Evolutionary conservation across 495 filamentous ascomycete genomes (phyloP), one percentile per base, ranked within the genome.

Genomic region (Aspergillus avenaceus): DNA sequence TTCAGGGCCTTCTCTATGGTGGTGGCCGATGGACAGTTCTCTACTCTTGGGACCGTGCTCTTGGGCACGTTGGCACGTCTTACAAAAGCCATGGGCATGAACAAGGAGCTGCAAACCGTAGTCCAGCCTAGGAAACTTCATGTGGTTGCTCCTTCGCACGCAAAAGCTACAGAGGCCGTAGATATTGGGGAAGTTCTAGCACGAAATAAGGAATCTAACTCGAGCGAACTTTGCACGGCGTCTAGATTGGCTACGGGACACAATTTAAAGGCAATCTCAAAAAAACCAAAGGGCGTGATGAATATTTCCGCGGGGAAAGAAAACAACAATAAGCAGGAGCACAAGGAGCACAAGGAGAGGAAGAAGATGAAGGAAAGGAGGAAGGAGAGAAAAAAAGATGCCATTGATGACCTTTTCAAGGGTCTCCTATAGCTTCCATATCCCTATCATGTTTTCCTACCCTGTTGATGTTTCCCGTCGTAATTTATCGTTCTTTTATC

Each of bases 41-140:
- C 87, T n/a, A 70, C 85, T 1, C 74, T 93, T n/a, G 89, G 89
- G n/a, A 69, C 90, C 13, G 78, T 87, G 37, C 73, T 95, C 5
- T 41, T 91, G n/a, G 83, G 79, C 14, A 67, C 76, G 12, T 65
- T 91, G 38, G 84, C 84, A 21, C 78, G 83, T 51, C 64, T 87
- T 37, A 65, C 75, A 51, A 71, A 64, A 45, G 66, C 73, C 9
- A 66, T 81, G 37, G 65, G 65, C 0, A 59, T 62, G 29, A 58
- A 56, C 8, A 54, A 53, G n/a, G 52, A 62, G 16, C 29, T 60
- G 25, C 61, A 60, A 32, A 32, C 21, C 11, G 38, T 21, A 32
- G n/a, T 41, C 8, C 34, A 8, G 29, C 14, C 41, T 24, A 45
- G 19, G 11, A 22, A 34, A 22, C 29, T 16, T 13, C 9, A 13